Evolutionary conservation across 192 early-diverging fungal genomes (phyloP).

Genomic region (Phycomyces blakesleeanus): DNA sequence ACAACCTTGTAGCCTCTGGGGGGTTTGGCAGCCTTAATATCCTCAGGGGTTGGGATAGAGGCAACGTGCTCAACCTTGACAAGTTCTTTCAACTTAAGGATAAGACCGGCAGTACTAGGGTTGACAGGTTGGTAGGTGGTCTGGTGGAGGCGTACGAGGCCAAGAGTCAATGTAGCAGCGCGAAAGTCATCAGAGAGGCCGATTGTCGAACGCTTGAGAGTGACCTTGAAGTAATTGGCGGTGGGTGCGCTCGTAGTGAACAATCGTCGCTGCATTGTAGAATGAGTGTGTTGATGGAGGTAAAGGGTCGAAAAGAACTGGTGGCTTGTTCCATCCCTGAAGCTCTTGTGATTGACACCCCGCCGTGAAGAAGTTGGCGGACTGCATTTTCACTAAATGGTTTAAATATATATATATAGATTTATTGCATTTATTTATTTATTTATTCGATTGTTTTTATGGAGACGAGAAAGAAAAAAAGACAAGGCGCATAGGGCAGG

Average conservation of each 20-base stretch:
- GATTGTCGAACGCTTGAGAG: constrained; percentile 43
- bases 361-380: not conserved
- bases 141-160: constrained; percentile 33
- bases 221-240: constrained; percentile 41
- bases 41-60: constrained; percentile 32
- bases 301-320: not conserved
- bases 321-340: too few relatives aligned
- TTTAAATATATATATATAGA: not conserved
- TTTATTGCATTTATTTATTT: not conserved
- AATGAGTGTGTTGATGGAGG: not conserved
- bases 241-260: constrained; percentile 17
- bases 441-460: not conserved
- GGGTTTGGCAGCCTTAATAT: constrained; percentile 27
- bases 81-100: constrained; percentile 51
- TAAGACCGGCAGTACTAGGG: constrained; percentile 43
- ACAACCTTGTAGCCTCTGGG: constrained; percentile 33
- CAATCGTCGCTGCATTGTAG: constrained; percentile 15
- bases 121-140: constrained; percentile 44
- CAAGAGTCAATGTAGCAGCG: constrained; percentile 35
- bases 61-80: constrained; percentile 41
- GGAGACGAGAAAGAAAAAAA: not conserved
- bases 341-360: too few relatives aligned
- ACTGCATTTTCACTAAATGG: not conserved
- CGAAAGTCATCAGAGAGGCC: constrained; percentile 34
- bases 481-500: not conserved